Evolutionary conservation across 192 early-diverging fungal genomes (phyloP).

Genomic region (Kappamyces sp.): DNA sequence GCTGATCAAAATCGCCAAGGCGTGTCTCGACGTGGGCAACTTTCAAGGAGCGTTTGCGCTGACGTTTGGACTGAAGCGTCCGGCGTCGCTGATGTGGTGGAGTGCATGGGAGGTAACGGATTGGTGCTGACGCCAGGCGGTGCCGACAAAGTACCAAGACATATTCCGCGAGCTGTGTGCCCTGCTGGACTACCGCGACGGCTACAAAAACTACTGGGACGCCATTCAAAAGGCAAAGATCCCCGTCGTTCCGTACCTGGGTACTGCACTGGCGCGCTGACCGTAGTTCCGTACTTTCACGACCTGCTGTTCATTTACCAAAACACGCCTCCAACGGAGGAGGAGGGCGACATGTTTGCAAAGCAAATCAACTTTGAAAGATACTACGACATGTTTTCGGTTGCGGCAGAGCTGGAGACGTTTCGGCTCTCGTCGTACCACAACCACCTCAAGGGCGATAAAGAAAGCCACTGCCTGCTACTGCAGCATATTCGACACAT

Average conservation of each 20-base stretch:
- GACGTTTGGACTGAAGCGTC: slow-evolving; percentile 35
- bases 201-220: slow-evolving; percentile 38
- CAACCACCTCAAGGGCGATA: slow-evolving; percentile 23
- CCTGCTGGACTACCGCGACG: slow-evolving; percentile 37
- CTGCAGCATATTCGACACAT: slow-evolving; percentile 40
- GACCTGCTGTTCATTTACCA: slow-evolving; percentile 45
- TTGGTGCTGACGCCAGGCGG: slow-evolving; percentile 20
- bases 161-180: slow-evolving; percentile 29
- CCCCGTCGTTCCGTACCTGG: slow-evolving; percentile 47
- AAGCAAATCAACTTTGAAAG: slow-evolving; percentile 41
- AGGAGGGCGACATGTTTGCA: neutral
- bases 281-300: slow-evolving; percentile 43
- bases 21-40: slow-evolving; percentile 38
- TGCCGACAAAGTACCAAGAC: slow-evolving; percentile 40
- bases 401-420: slow-evolving; percentile 45
- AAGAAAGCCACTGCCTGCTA: slow-evolving; percentile 21
- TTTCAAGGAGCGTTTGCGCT: slow-evolving; percentile 42
- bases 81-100: slow-evolving; percentile 23
- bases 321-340: slow-evolving; percentile 30
- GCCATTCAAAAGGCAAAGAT: slow-evolving; percentile 31
- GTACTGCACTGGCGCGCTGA: slow-evolving; percentile 20
- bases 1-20: slow-evolving; percentile 45
- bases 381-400: slow-evolving; percentile 45
- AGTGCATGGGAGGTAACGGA: slow-evolving; percentile 42
- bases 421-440: slow-evolving; percentile 36